Evolutionary conservation across 106 monocot species (phyloP).

Genomic region (Allium cepa): DNA sequence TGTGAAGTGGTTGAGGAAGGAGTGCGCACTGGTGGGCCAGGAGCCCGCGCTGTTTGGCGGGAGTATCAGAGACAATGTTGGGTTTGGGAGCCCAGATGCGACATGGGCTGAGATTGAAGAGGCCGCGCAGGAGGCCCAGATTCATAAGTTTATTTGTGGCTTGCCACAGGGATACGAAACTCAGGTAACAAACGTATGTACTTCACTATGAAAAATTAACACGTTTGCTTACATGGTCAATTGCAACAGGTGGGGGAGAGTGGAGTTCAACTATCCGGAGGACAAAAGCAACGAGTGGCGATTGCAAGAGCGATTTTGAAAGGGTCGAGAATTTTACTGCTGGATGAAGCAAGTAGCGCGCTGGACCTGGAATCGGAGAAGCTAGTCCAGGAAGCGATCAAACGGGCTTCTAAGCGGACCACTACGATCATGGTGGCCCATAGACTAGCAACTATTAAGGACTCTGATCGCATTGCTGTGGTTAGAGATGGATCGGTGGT

Average conservation of each 20-base stretch:
- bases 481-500: constrained; percentile 22
- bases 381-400: constrained; percentile 31
- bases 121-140: constrained; percentile 28
- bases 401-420: constrained; percentile 10
- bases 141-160: constrained; percentile 39
- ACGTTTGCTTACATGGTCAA: neutral
- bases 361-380: constrained; percentile 35
- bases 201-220: neutral
- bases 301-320: constrained; percentile 39
- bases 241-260: constrained; percentile 33
- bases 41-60: constrained; percentile 34
- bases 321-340: constrained; percentile 21
- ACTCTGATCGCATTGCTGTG: constrained; percentile 32
- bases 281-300: constrained; percentile 43
- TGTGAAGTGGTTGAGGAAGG: constrained; percentile 26
- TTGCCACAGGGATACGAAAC: constrained; percentile 42
- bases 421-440: constrained; percentile 37
- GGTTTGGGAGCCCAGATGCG: constrained; percentile 23
- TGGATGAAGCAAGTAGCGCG: constrained; percentile 43
- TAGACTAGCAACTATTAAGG: constrained; percentile 26
- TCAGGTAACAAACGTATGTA: constrained; percentile 7
- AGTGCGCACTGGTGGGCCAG: constrained; percentile 38
- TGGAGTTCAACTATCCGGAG: constrained; percentile 38
- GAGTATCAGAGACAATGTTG: constrained; percentile 32
- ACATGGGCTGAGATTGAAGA: constrained; percentile 45